A percentile compares a stretch with the other conserved stretches of the same genome.
Conservation (phyloP, 2,329 filamentous ascomycete species). For the Penicillium sp. region DNA sequence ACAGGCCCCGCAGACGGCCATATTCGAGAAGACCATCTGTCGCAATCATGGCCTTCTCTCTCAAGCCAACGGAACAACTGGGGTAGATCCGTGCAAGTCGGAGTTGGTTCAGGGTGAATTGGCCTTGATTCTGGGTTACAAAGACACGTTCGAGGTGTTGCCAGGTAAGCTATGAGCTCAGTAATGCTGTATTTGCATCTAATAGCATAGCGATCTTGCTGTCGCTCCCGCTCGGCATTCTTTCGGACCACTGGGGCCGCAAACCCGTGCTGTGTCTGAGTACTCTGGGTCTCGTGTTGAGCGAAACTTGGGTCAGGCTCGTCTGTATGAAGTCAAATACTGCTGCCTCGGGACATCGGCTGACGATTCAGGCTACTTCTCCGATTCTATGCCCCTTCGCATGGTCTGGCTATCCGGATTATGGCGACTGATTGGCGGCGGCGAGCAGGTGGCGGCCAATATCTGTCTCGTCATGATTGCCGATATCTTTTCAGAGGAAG, state of each 20-base stretch:
- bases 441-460: slow-evolving; percentile 19
- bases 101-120: slow-evolving; percentile 30
- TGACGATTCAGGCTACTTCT: background rate
- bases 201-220: slow-evolving; percentile 23
- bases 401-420: slow-evolving; percentile 26
- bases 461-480: slow-evolving; percentile 25
- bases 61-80: background rate
- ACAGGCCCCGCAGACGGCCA: slow-evolving; percentile 23
- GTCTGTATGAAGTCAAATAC: slow-evolving; percentile 22
- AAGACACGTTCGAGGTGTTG: slow-evolving; percentile 23
- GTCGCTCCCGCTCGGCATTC: slow-evolving; percentile 28
- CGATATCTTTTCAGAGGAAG: slow-evolving; percentile 28
- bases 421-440: slow-evolving; percentile 26
- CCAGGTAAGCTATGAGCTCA: slow-evolving; percentile 15
- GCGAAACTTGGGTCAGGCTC: slow-evolving; percentile 25
- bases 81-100: slow-evolving; percentile 26
- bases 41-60: slow-evolving; percentile 17
- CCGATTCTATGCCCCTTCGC: slow-evolving; percentile 24
- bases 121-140: slow-evolving; percentile 28
- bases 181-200: background rate
- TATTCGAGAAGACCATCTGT: slow-evolving; percentile 29
- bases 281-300: slow-evolving; percentile 18
- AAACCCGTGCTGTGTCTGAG: slow-evolving; percentile 24
- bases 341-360: background rate
- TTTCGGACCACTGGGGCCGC: slow-evolving; percentile 30